Base-by-base conservation (phyloP, 768 basidiomycete genomes). In the Termitomyces sp. region DNA sequence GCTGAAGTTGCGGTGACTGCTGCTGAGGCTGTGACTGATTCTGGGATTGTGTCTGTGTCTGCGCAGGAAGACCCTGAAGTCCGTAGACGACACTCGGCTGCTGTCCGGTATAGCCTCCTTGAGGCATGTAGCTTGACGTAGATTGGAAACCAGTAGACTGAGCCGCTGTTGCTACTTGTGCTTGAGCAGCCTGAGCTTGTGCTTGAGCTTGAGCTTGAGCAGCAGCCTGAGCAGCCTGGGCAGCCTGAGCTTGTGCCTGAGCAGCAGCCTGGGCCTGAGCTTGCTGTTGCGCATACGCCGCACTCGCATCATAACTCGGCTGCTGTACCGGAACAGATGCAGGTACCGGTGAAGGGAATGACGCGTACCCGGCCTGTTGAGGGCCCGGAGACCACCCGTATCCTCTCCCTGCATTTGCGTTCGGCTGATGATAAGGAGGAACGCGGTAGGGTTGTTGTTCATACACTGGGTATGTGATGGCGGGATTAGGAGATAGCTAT, bases 351-450 rank as follows among this genome's bases (percentile, higher is more conserved):
- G 67, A 41, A 4, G 71, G 74, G 57, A 72, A 77, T n/a, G 67
- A 63, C 41, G 69, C 70, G 61, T 80, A 79, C 7, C 69, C 73
- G 5, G 70, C 65, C 4, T 79, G 59, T 29, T 46, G 22, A 39
- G 58, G 31, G 37, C 63, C 44, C 2, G 77, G 75, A 62, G 80
- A 78, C 82, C 82, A 86, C 5, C 78, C 81, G 60, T 80, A 87
- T 0, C 69, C 60, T 20, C 63, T 68, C 12, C 63, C 57, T 12
- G 53, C 60, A 8, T 65, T 57, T 10, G 69, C 63, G 51, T 67
- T 68, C 22, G 69, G 64, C 14, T 65, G 61, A 49, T 65, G 59
- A 49, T 62, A 60, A 49, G 51, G 34, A 14, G 71, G 56, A 26
- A 63, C 55, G 13, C 66, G 69, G 59, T 68, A 69, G 27, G 54